Conservation (phyloP, 192 early-diverging fungal genomes). For the Allomyces macrogynus region DNA sequence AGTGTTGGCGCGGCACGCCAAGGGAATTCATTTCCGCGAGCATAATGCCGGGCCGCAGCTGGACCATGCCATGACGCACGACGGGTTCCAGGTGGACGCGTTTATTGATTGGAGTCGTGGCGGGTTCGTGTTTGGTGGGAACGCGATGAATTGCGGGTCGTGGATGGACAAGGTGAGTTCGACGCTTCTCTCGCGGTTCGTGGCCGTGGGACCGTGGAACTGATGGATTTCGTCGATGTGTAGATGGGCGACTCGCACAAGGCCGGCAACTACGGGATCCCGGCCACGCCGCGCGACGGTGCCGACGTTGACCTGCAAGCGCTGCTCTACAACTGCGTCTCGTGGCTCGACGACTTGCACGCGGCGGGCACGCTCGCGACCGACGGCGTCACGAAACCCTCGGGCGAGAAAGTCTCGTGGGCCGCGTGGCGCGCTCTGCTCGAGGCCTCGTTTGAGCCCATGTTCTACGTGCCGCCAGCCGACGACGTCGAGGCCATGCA, state of each 20-base stretch:
- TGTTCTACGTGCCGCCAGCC: slow-evolving; percentile 79
- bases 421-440: slow-evolving; percentile 61
- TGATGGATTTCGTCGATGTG: neutral
- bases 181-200: no score
- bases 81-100: slow-evolving; percentile 71
- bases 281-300: slow-evolving; percentile 85
- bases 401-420: slow-evolving; percentile 30
- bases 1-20: slow-evolving; percentile 71
- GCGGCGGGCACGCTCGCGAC: slow-evolving; percentile 18
- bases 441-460: slow-evolving; percentile 59
- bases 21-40: slow-evolving; percentile 80
- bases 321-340: slow-evolving; percentile 58
- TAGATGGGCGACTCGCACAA: slow-evolving; percentile 76
- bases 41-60: slow-evolving; percentile 76
- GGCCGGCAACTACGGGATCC: slow-evolving; percentile 77
- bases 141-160: slow-evolving; percentile 82
- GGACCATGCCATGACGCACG: slow-evolving; percentile 77
- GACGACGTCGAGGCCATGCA: slow-evolving; percentile 2
- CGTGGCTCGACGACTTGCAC: slow-evolving; percentile 50
- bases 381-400: slow-evolving; percentile 19
- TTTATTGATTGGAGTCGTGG: slow-evolving; percentile 45
- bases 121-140: slow-evolving; percentile 76
- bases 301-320: slow-evolving; percentile 81
- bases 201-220: no score
- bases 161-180: slow-evolving; percentile 99